phyloP scores from a whole-genome alignment of 2,329 filamentous ascomycete genomes.

The Keithomyces neogunnii region DNA sequence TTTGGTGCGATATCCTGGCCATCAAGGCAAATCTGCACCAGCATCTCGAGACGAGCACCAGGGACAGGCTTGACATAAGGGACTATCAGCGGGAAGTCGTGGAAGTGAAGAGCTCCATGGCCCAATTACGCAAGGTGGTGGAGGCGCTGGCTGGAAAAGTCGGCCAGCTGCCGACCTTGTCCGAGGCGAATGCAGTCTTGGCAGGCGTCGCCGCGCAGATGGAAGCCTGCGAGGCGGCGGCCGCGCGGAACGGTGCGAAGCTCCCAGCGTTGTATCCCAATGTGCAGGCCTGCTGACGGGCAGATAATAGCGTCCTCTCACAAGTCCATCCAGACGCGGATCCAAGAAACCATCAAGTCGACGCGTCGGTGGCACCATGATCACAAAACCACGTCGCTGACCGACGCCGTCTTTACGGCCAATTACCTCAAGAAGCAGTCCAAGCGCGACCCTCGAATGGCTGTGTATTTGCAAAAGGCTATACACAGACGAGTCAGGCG shows the following conservation, averaged over 20 bases:
- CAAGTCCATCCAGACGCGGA: conserved; percentile 15
- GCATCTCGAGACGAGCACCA: neutral
- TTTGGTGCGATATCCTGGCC: conserved; percentile 22
- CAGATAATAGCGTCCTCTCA: conserved; percentile 1
- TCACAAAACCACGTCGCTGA: conserved; percentile 23
- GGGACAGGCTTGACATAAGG: conserved; percentile 2
- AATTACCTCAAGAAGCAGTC: conserved; percentile 28
- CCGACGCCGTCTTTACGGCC: conserved; percentile 21
- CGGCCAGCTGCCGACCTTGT: conserved; percentile 12
- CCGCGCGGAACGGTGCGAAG: neutral
- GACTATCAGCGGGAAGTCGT: conserved; percentile 3
- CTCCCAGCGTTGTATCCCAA: neutral
- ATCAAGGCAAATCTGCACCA: conserved; percentile 17
- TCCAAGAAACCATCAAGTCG: conserved; percentile 26
- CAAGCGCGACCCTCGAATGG: conserved; percentile 24
- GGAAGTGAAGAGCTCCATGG: conserved; percentile 13
- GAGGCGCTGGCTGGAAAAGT: conserved; percentile 15
- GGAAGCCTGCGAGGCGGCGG: conserved; percentile 1
- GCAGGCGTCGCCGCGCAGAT: conserved; percentile 3
- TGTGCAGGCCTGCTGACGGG: neutral
- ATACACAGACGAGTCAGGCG: conserved; percentile 18
- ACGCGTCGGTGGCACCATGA: conserved; percentile 31
- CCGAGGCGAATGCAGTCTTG: conserved; percentile 12
- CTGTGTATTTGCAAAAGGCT: conserved; percentile 23
- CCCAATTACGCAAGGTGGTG: conserved; percentile 14